These are phyloP conservation scores for Aspergillus sp. DNA, from an alignment of 2,329 filamentous ascomycete genomes.

Conservation along the genomic window DNA sequence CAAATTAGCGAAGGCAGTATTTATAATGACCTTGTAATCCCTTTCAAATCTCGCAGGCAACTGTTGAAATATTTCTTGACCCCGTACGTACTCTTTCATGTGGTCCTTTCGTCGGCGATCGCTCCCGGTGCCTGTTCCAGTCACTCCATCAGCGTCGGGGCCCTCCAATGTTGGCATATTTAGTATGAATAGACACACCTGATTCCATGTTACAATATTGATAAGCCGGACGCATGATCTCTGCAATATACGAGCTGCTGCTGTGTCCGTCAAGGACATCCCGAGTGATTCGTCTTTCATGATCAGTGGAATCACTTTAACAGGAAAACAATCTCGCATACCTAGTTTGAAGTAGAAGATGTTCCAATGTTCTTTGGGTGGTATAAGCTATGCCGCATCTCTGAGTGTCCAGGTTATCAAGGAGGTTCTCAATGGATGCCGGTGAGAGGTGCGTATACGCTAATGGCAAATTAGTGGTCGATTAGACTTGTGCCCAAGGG, in stretches of 20 bases:
- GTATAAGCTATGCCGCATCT: neutral
- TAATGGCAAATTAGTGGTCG: neutral
- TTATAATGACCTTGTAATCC: neutral
- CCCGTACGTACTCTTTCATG: neutral
- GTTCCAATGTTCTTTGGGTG: neutral
- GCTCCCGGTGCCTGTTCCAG: neutral
- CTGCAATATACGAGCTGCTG: constrained; percentile 4
- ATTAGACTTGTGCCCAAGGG: neutral
- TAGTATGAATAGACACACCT: neutral
- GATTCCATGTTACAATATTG: neutral
- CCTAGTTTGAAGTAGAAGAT: neutral
- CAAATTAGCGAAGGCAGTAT: neutral
- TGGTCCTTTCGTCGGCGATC: constrained; percentile 2
- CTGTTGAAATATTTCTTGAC: neutral
- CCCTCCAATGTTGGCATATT: neutral
- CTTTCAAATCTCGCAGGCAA: neutral
- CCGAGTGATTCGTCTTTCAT: neutral
- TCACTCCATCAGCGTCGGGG: neutral
- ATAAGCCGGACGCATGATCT: constrained; percentile 6
- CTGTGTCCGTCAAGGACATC: neutral
- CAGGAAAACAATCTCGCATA: neutral
- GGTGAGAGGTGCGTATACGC: neutral
- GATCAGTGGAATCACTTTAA: neutral
- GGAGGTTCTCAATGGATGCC: neutral
- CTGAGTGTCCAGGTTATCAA: neutral